Conservation (phyloP, 208 protist genomes). For the Leishmania arabica region DNA sequence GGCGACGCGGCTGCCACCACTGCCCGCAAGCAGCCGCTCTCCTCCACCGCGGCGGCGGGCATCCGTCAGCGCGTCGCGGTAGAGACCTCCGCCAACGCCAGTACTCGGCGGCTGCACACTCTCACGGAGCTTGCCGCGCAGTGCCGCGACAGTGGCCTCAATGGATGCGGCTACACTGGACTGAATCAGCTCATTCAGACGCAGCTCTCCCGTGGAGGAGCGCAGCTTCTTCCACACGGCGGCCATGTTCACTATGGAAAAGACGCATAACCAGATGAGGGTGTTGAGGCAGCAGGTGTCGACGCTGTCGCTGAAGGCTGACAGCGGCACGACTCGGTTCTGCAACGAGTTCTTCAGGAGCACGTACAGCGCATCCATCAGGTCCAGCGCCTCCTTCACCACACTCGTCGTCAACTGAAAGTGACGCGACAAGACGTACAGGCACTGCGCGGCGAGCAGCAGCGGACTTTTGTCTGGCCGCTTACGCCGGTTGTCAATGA, state of each 20-base stretch:
- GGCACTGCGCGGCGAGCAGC: slow-evolving; percentile 75
- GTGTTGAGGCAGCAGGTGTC: slow-evolving; percentile 52
- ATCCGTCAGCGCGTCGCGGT: slow-evolving; percentile 8
- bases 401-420: slow-evolving; percentile 78
- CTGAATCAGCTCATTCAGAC: slow-evolving; percentile 51
- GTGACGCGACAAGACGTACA: slow-evolving; percentile 84
- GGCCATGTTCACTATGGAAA: slow-evolving; percentile 69
- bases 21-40: not conserved
- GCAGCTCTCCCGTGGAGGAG: slow-evolving; percentile 31
- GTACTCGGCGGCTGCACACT: slow-evolving; percentile 11
- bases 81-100: not conserved
- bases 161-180: slow-evolving; percentile 42
- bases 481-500: slow-evolving; percentile 17
- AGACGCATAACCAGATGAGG: slow-evolving; percentile 65
- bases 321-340: slow-evolving; percentile 17
- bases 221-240: slow-evolving; percentile 70
- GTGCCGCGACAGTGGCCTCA: slow-evolving; percentile 28
- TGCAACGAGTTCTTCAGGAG: slow-evolving; percentile 27
- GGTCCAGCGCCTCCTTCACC: slow-evolving; percentile 49
- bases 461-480: slow-evolving; percentile 38
- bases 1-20: slow-evolving; percentile 1
- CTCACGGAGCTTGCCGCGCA: slow-evolving; percentile 33
- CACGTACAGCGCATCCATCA: slow-evolving; percentile 40
- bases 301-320: slow-evolving; percentile 29
- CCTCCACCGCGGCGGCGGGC: not conserved